Evolutionary conservation across 352 stramenopile species (phyloP).

Genomic region (Phytophthora cactorum): DNA sequence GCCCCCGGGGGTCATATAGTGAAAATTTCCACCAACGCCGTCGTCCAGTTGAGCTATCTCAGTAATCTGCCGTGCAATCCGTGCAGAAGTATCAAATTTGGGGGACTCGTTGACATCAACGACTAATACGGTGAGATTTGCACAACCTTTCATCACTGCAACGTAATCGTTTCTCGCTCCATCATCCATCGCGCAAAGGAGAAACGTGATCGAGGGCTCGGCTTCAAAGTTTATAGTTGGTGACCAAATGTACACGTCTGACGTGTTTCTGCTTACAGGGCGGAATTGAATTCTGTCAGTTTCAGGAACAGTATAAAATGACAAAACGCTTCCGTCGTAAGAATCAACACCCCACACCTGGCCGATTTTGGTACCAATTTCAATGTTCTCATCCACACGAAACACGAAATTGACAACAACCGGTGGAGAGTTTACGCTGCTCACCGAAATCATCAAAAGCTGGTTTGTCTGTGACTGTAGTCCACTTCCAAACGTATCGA

Average conservation of each 20-base stretch:
- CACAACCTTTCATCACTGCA: constrained; percentile 56
- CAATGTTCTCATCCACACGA: constrained; percentile 19
- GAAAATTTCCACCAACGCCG: constrained; percentile 11
- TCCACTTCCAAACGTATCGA: constrained; percentile 23
- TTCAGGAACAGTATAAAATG: constrained; percentile 47
- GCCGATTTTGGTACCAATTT: constrained; percentile 40
- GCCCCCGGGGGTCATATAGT: constrained; percentile 25
- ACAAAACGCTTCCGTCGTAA: constrained; percentile 44
- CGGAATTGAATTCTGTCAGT: constrained; percentile 36
- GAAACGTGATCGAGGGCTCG: constrained; percentile 31
- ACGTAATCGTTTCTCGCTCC: constrained; percentile 50
- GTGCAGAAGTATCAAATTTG: constrained; percentile 14
- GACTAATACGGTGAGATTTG: constrained; percentile 41
- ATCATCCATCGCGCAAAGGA: constrained; percentile 60
- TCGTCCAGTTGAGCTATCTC: constrained; percentile 24
- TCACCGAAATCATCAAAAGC: constrained; percentile 23
- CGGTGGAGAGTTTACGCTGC: constrained; percentile 29
- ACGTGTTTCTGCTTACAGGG: constrained; percentile 24
- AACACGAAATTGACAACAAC: constrained; percentile 25
- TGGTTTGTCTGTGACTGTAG: constrained; percentile 20
- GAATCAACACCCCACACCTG: constrained; percentile 39
- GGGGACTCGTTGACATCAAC: constrained; percentile 53
- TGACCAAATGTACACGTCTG: constrained; percentile 42
- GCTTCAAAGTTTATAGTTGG: constrained; percentile 48
- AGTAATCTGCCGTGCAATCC: neutral